Base-by-base conservation (phyloP, 2,329 filamentous ascomycete species). In the Trichoderma sp. region DNA sequence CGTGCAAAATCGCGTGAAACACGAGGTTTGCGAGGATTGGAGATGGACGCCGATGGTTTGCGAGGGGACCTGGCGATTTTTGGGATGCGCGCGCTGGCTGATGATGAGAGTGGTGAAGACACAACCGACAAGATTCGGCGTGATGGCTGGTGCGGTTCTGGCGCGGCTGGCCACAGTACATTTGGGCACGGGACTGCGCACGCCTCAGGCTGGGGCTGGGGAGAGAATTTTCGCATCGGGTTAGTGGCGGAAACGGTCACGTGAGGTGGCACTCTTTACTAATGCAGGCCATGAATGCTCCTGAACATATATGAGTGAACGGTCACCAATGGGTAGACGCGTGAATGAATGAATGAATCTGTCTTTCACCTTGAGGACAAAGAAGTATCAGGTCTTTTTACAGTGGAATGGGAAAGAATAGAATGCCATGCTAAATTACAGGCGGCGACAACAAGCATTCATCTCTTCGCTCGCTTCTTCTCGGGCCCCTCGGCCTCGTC, bases 401-500 rank as follows among this genome's bases (percentile, higher is more conserved):
- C 34, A 39, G 34, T 39, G 34, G 34, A 39, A 7, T 28, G 28
- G 10, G 30, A 2, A 10, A 39, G 5, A 14, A 3, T 5, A 12
- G 2, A 10, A 39, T 14, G 12, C 3, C 34, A 39, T 39, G 34
- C 34, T 39, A 14, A 14, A 39, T 14, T 39, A 39, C 34, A 39
- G 10, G 30, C 3, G 12, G 12, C 34, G 2, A 39, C 34, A 7
- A 39, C 34, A 39, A 39, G 34, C 34, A 14, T 14, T 82, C 76
- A 86, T 71, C 83, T 79, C 77, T 83, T 87, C 3, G 78, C 75
- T 73, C 79, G 85, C 75, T 88, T 88, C 78, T 88, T 90, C 41
- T 91, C 86, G n/a, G 86, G 87, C 3, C 83, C 84, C 7, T 86
- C 84, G 60, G 87, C 89, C 69, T 96, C 93, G 17, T 93, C 91